Conservation (phyloP, 1,139 yeast genomes). For the Keqinozyma sinolaborantium region DNA sequence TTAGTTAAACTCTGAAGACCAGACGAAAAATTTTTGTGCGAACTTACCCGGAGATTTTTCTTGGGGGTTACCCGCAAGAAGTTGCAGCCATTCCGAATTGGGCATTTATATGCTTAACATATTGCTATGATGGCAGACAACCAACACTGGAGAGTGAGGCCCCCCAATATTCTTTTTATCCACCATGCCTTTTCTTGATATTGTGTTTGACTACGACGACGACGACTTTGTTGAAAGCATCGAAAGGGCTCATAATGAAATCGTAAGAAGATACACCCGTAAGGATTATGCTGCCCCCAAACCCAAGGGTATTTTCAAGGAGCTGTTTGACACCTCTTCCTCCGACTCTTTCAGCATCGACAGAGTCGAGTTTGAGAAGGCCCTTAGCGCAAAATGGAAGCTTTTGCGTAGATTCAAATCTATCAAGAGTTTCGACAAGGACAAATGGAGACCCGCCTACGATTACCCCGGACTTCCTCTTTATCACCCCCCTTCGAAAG, state of each 20-base stretch:
- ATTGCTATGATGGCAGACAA: too few species aligned
- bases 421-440: background rate
- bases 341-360: too few species aligned
- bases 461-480: background rate
- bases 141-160: too few species aligned
- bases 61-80: background rate
- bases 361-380: background rate
- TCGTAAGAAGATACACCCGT: too few species aligned
- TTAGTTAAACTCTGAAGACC: background rate
- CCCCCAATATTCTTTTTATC: too few species aligned
- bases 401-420: background rate
- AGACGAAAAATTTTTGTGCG: background rate
- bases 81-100: slow-evolving; percentile 1
- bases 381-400: background rate
- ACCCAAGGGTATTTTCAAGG: too few species aligned
- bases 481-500: background rate
- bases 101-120: too few species aligned
- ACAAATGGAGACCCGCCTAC: background rate
- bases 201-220: too few species aligned
- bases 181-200: too few species aligned
- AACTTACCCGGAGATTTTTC: background rate
- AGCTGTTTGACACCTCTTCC: too few species aligned
- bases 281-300: too few species aligned
- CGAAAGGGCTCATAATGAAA: background rate
- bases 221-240: background rate